phyloP scores from a whole-genome alignment of 2,329 filamentous ascomycete genomes.

The Clonostachys solani region DNA sequence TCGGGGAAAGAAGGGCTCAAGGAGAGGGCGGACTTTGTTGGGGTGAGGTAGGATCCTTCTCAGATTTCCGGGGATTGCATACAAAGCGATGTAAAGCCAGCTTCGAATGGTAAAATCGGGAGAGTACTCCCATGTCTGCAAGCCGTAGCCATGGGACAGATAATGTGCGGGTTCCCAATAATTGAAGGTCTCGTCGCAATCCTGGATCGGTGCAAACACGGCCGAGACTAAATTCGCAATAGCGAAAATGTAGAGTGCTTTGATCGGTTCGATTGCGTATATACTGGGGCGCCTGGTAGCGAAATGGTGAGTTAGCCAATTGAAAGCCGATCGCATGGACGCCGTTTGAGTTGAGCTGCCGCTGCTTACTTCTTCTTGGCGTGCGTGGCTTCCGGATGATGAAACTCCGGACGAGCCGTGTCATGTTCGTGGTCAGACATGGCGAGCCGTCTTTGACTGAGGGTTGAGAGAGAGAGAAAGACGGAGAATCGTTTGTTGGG shows the following conservation, averaged over 20 bases:
- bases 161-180: constrained; percentile 99
- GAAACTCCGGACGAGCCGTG: constrained; percentile 22
- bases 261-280: constrained; percentile 66
- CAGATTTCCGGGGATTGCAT: constrained; percentile 68
- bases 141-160: constrained; percentile 83
- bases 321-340: not conserved
- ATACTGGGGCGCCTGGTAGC: constrained; percentile 38
- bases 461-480: no score
- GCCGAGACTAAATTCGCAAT: constrained; percentile 72
- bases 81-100: constrained; percentile 84
- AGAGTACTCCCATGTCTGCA: constrained; percentile 99
- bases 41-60: constrained; percentile 59
- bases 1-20: no score
- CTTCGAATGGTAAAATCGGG: constrained; percentile 92
- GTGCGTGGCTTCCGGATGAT: constrained; percentile 44
- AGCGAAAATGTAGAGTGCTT: constrained; percentile 78
- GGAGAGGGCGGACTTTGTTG: constrained; percentile 41
- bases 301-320: not conserved
- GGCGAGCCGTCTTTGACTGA: no score
- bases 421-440: no score
- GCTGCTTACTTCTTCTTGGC: constrained; percentile 44
- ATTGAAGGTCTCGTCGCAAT: constrained; percentile 98
- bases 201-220: constrained; percentile 83
- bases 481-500: no score
- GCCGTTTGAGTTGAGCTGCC: not conserved